Base-by-base conservation (phyloP, 108 stramenopile genomes). In the Cyclotella kingstonii region DNA sequence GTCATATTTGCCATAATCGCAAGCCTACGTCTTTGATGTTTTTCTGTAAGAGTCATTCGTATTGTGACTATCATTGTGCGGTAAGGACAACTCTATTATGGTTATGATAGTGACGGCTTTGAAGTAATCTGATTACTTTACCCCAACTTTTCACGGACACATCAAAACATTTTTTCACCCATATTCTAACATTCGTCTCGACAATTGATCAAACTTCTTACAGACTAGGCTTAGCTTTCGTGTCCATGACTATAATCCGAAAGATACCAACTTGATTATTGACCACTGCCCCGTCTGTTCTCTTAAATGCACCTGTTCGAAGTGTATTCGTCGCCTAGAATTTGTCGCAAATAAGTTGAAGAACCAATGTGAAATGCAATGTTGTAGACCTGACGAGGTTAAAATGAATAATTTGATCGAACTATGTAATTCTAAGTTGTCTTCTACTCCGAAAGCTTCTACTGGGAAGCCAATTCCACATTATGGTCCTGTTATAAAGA, bases 1-100 rank as follows among this genome's bases (percentile, higher is more conserved):
- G 89, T 65, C 89, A 90, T 48, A 71, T 87, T 36, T 90, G 89
- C 52, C 81, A 82, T 30, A 71, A 66, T 44, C 40, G 70, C 22
- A 74, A 67, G 36, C 25, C 67, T 11, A 44, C 60, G n/a, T 63
- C 46, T 0, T 30, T 73, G 33, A 45, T 57, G 10, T 86, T 91
- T 61, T 59, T 70, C 21, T 91, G 90, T 44, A 66, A 76, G 0
- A 49, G 26, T 36, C 90, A 91, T 73, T 25, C 49, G 0, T 83
- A 63, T 45, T 91, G 90, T 60, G 70, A 69, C 10, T 39, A 34
- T 49, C 90, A 91, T 62, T 68, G 79, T 56, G 55, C 68, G 58
- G 81, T 78, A 58, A 78, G 33, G 17, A 41, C 12, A 14, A 33
- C 43, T 53, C 38, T 41, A 21, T 25, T 11, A 18, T 41, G 9